Evolutionary conservation across 2,329 filamentous ascomycete genomes (phyloP).

Genomic region (Pseudogymnoascus sp.): DNA sequence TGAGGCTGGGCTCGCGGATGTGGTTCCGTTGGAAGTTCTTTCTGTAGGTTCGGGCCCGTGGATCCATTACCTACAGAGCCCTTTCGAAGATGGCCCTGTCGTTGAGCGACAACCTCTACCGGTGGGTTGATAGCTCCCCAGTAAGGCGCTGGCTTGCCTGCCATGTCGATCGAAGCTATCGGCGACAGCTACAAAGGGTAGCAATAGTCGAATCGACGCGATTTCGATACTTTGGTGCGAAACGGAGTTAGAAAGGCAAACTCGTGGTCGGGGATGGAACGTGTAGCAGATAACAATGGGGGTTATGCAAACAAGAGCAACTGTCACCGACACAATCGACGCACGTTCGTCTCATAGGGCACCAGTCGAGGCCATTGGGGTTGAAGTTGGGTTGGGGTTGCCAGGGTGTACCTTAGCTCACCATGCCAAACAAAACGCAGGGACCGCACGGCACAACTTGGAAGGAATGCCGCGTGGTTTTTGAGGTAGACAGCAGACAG

Average conservation of each 20-base stretch:
- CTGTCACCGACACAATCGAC: neutral
- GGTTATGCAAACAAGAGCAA: neutral
- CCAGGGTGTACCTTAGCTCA: neutral
- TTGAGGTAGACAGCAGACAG: neutral
- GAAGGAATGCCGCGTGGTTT: neutral
- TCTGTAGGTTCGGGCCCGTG: neutral
- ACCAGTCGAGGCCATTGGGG: neutral
- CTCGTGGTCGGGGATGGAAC: neutral
- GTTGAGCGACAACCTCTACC: neutral
- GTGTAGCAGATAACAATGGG: neutral
- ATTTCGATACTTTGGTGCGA: neutral
- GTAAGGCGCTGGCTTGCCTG: constrained; percentile 6
- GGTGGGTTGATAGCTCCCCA: constrained; percentile 8
- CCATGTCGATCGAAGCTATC: neutral
- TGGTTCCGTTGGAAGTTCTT: neutral
- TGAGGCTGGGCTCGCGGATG: neutral
- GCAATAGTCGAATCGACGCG: neutral
- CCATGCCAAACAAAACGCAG: neutral
- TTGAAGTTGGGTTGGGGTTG: constrained; percentile 1
- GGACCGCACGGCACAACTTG: neutral
- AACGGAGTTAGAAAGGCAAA: neutral
- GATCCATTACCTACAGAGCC: neutral
- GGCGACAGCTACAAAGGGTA: neutral
- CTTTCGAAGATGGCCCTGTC: neutral
- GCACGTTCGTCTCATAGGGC: neutral